Base-by-base conservation (phyloP, 1,284 basidiomycete genomes). In the Clitocybe nebularis region DNA sequence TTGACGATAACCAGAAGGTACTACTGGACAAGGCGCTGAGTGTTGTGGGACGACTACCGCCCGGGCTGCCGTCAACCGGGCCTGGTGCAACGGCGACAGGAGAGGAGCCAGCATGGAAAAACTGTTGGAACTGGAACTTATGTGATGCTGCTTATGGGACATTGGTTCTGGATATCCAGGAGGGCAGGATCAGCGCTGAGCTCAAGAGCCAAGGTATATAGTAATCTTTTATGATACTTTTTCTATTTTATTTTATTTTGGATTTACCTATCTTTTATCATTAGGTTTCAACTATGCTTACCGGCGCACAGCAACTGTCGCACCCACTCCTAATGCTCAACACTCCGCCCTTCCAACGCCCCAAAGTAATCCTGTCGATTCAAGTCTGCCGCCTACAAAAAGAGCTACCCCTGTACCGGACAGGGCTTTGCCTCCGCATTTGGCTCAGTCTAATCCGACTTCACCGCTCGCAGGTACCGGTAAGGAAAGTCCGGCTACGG, bases 71-170 rank as follows among this genome's bases (percentile, higher is more conserved):
- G 3, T 71, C 75, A 39, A 69, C 73, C 10, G 79, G 77, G 29
- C 72, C 74, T 3, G 75, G 73, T 2, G 72, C 74, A 14, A 64
- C 72, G 3, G 71, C 74, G 17, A 68, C 72, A 5, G 71, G 74
- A 5, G 92, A 93, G 59, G 92, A 93, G 52, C 81, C 86, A 3
- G 81, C 89, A 1, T 97, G 93, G 95, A 98, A 93, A 68, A 98
- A 93, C 63, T 93, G 89, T 57, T 99, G 95, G 95, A 93, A 98
- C 64, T 98, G 93, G 93, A 93, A 95, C 57, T 67, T 96, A 29
- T 93, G 94, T 46, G 95, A 99, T 58, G 95, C 94, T 5, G 86
- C 90, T 1, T 95, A 89, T 52, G 96, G 95, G 1, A 83, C 81
- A 11, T 75, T 99, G 29, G 69, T 97, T 1, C 69, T 99, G 35